Base-by-base conservation (phyloP, 495 filamentous ascomycete genomes). In the Aspergillus homomorphus region DNA sequence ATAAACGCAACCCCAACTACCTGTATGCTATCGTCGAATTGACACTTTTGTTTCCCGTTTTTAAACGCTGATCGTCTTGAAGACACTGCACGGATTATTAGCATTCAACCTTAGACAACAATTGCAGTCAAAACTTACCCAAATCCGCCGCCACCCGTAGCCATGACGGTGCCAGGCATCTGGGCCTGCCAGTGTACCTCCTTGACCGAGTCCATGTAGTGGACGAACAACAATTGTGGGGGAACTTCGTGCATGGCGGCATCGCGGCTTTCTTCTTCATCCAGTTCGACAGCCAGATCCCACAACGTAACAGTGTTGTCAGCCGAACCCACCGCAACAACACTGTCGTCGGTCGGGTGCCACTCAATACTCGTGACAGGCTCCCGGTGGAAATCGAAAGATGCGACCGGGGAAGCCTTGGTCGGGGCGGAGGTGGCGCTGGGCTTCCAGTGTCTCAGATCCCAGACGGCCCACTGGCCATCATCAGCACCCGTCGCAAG, bases 121-220 rank as follows among this genome's bases (percentile, higher is more conserved):
- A 58, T 18, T 28, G 54, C 20, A 62, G 48, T 50, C 16, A 62
- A 42, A 30, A 68, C 75, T 66, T 71, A 87, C 84, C 85, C 86
- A 71, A 98, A 97, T 53, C 89, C 88, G 69, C 82, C 84, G 57
- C 89, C 87, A 14, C 94, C 94, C 6, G 94, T 98, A 9, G 90
- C 92, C 73, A 97, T 87, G 23, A 97, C 75, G 20, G 82, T 83
- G n/a, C 94, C 94, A 0, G 91, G 91, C 69, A 96, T 96, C 76
- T 98, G 94, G 20, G 87, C 88, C 73, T 98, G 94, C 92, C 94
- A 98, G 74, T 98, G 94, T 51, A 88, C 73, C 72, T 98, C 94
- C 82, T 97, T 98, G 53, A 92, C 90, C 63, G 86, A 81, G 62
- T 94, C 90, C 78, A 93, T 91, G 68, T 95, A 96, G 75, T 98